A percentile compares a stretch with the other conserved stretches of the same genome.
These are phyloP conservation scores for Neurospora sp. DNA, from an alignment of 495 filamentous ascomycete genomes.

Conservation along the genomic window DNA sequence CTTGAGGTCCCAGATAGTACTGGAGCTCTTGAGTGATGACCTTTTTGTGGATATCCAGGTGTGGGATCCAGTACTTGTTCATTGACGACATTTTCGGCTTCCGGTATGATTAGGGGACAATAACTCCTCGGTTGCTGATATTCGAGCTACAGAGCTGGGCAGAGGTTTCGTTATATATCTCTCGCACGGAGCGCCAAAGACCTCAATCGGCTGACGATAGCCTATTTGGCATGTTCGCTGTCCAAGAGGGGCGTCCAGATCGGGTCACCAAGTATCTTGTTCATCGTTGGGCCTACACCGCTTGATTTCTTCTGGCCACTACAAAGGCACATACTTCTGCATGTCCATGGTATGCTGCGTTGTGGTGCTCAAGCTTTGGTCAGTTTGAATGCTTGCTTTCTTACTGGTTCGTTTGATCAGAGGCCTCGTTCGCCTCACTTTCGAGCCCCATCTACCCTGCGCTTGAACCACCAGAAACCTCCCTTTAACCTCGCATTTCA, in stretches of 20 bases:
- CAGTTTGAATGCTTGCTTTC: neutral
- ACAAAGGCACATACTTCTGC: conserved; percentile 6
- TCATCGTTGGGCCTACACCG: conserved; percentile 12
- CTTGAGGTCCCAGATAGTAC: conserved; percentile 44
- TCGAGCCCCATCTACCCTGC: conserved; percentile 9
- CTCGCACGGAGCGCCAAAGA: neutral
- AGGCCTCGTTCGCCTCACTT: conserved; percentile 22
- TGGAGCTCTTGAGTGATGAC: conserved; percentile 48
- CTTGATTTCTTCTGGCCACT: conserved; percentile 16
- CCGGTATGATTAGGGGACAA: neutral
- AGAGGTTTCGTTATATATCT: conserved; percentile 13
- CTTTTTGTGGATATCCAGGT: conserved; percentile 46
- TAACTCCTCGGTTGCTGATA: neutral
- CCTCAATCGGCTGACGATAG: conserved; percentile 2
- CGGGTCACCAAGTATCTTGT: conserved; percentile 11
- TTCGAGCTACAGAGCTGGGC: neutral
- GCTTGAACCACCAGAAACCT: conserved; percentile 4
- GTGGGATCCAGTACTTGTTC: conserved; percentile 49
- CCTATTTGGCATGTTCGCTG: conserved; percentile 12
- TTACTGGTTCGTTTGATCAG: conserved; percentile 10
- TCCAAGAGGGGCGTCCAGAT: conserved; percentile 9
- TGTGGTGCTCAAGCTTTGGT: conserved; percentile 6
- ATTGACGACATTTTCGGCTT: conserved; percentile 30
- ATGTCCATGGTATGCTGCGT: conserved; percentile 7
- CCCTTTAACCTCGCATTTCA: neutral